phyloP scores from a whole-genome alignment of 352 stramenopile species.

The Phytophthora pistaciae region DNA sequence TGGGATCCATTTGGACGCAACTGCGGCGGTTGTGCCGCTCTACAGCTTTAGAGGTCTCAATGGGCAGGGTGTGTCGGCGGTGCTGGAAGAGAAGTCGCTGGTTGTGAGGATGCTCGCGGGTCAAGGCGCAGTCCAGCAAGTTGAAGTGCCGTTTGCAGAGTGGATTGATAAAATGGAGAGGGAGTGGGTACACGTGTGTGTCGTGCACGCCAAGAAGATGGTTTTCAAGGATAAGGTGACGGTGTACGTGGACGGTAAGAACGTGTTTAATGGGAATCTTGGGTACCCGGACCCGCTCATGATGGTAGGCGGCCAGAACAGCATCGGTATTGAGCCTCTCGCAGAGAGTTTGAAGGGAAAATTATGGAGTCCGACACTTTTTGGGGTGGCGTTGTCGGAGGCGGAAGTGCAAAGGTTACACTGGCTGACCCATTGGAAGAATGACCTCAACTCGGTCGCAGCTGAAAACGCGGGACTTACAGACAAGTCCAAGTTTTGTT shows the following conservation, averaged over 20 bases:
- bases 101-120: conserved; percentile 62
- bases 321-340: conserved; percentile 68
- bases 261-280: conserved; percentile 71
- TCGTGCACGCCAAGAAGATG: conserved; percentile 90
- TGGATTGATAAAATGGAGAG: conserved; percentile 59
- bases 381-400: conserved; percentile 70
- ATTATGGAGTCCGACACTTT: conserved; percentile 83
- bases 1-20: conserved; percentile 58
- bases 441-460: conserved; percentile 59
- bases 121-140: conserved; percentile 55
- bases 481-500: conserved; percentile 86
- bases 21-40: conserved; percentile 47
- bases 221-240: conserved; percentile 90
- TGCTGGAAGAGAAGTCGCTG: conserved; percentile 62
- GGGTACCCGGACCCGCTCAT: conserved; percentile 76
- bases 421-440: conserved; percentile 85
- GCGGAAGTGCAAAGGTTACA: conserved; percentile 75
- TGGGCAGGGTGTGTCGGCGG: conserved; percentile 74
- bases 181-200: conserved; percentile 76
- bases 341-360: conserved; percentile 65
- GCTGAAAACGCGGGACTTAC: conserved; percentile 69
- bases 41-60: conserved; percentile 84
- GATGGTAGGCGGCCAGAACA: conserved; percentile 78
- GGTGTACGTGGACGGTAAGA: conserved; percentile 71
- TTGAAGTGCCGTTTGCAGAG: conserved; percentile 66